Evolutionary conservation across 805 yeast genomes (phyloP), one percentile per base, ranked within the genome.

Genomic region (Torulaspora gathmanii): DNA sequence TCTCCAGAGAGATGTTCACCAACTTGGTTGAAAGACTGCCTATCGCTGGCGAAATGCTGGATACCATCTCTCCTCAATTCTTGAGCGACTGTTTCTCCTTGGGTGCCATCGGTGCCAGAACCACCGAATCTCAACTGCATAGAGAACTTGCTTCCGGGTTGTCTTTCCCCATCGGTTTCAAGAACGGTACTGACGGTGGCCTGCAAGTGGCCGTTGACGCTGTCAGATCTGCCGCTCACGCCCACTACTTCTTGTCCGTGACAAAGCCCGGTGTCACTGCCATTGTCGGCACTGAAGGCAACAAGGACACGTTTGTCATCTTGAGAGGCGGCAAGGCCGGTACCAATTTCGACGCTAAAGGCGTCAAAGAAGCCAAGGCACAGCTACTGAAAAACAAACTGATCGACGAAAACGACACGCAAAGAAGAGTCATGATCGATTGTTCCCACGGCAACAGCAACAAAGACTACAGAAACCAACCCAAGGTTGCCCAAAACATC

Each of bases 101-200:
- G 43, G 99, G 99, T 61, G 99, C 99, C 39, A 90, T 91, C 66
- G 99, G 99, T 60, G 99, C 99, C 31, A 84, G 99, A 75, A 91
- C 99, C 37, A 91, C 99, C 31, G 99, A 91, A 73, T 89, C 96
- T 31, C 99, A 91, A 73, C 79, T 91, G 44, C 99, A 91, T 69
- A 83, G 99, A 68, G 99, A 91, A 69, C 78, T 91, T 56, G 96
- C 98, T 3, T 89, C 97, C 0, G 99, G 98, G 26, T 73, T 93
- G 37, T 86, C 96, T 3, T 91, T 93, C 88, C 99, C 99, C 34
- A 88, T 91, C 48, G 99, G 99, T 43, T 91, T 91, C 83, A 91
- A 91, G 67, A 91, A 91, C 64, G 98, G 98, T 63, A 91, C 99
- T 33, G 98, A 93, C 67, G 99, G 99, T 62, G 81, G 90, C 36